Percentiles rank a stretch among this genome's conserved stretches.
These are phyloP conservation scores for Saccharomycopsis microspora DNA, from an alignment of 805 yeast species.

Conservation along the genomic window DNA sequence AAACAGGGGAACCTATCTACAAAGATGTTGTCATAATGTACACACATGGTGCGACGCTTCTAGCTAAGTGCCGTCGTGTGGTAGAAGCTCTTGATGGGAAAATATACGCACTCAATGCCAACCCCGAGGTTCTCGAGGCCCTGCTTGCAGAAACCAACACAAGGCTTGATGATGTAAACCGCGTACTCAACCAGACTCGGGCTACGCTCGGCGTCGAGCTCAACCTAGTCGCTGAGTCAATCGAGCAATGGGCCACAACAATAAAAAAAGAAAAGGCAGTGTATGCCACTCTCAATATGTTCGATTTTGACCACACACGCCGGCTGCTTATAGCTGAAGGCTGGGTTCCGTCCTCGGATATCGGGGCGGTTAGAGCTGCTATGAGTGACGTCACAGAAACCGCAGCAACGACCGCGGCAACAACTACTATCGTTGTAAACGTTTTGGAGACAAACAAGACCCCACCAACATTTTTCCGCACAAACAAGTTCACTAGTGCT, in stretches of 20 bases:
- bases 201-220: slow-evolving; percentile 68
- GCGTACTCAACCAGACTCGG: slow-evolving; percentile 53
- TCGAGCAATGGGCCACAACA: slow-evolving; percentile 61
- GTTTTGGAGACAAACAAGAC: slow-evolving; percentile 64
- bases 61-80: slow-evolving; percentile 65
- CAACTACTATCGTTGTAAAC: slow-evolving; percentile 35
- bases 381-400: slow-evolving; percentile 52
- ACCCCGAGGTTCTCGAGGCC: slow-evolving; percentile 26
- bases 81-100: slow-evolving; percentile 86
- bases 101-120: slow-evolving; percentile 49
- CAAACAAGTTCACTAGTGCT: slow-evolving; percentile 90
- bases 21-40: slow-evolving; percentile 82
- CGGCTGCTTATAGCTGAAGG: slow-evolving; percentile 90
- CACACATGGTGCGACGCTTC: slow-evolving; percentile 76
- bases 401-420: slow-evolving; percentile 22
- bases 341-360: slow-evolving; percentile 83
- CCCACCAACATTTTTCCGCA: slow-evolving; percentile 91
- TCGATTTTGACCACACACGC: slow-evolving; percentile 75
- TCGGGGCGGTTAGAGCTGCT: slow-evolving; percentile 51
- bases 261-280: slow-evolving; percentile 75
- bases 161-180: slow-evolving; percentile 42
- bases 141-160: slow-evolving; percentile 30
- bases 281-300: slow-evolving; percentile 63
- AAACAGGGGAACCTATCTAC: slow-evolving; percentile 42
- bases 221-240: slow-evolving; percentile 61